phyloP scores from a whole-genome alignment of 768 basidiomycete species.

The Mycena rosella region DNA sequence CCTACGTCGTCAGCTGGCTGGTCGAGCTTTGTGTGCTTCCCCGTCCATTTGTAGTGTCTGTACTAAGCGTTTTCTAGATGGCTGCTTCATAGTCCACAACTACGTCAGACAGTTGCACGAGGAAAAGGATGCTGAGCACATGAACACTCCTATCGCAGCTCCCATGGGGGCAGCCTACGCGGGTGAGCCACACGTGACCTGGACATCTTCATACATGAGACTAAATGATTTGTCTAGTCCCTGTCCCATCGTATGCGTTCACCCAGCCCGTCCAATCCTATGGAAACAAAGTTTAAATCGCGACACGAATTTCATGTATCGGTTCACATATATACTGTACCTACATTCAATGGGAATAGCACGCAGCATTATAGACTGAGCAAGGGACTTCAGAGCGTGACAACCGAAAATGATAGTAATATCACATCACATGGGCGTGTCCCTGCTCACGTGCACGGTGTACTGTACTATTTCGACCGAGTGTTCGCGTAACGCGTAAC shows the following conservation, averaged over 20 bases:
- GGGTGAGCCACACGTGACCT: background rate
- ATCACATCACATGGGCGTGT: too few species aligned
- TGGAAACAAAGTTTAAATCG: conserved; percentile 15
- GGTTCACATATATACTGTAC: too few species aligned
- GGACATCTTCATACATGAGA: background rate
- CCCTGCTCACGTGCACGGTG: too few species aligned
- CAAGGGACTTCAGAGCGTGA: too few species aligned
- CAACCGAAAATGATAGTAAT: too few species aligned
- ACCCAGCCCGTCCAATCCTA: conserved; percentile 23
- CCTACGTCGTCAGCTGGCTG: conserved; percentile 66
- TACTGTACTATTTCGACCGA: too few species aligned
- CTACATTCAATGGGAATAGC: too few species aligned
- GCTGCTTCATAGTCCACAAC: conserved; percentile 63
- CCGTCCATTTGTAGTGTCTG: conserved; percentile 2
- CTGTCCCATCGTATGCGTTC: conserved; percentile 29
- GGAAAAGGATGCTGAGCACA: conserved; percentile 47
- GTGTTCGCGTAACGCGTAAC: too few species aligned
- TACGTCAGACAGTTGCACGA: conserved; percentile 68
- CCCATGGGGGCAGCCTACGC: conserved; percentile 36
- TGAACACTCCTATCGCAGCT: conserved; percentile 40
- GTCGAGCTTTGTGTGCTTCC: conserved; percentile 64
- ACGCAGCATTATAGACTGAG: too few species aligned
- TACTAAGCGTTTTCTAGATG: conserved; percentile 52
- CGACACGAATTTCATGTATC: too few species aligned
- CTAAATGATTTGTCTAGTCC: background rate